Percentiles rank a stretch among this genome's conserved stretches.
phyloP scores from a whole-genome alignment of 352 stramenopile species.

The Blastocystis sp. region DNA sequence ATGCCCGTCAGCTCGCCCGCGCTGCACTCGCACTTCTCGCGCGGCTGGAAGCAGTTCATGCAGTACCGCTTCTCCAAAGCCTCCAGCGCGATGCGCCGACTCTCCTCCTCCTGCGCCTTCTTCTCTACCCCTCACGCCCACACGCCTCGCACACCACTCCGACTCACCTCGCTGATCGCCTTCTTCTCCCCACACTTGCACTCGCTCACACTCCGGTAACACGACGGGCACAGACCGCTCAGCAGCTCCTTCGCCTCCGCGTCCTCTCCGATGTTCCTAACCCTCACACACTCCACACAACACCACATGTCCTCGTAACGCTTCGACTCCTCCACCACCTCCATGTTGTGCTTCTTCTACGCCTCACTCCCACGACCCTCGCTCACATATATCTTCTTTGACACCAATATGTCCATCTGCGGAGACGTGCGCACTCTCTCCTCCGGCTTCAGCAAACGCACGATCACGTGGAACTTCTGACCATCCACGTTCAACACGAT shows the following conservation, averaged over 20 bases:
- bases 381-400: constrained; percentile 18
- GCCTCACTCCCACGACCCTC: not conserved
- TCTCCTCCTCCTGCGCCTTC: constrained; percentile 2
- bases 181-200: not conserved
- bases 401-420: not conserved
- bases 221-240: not conserved
- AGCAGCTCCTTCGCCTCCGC: not conserved
- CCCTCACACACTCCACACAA: not conserved
- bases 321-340: constrained; percentile 18
- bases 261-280: not conserved
- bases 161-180: not conserved
- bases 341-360: not conserved
- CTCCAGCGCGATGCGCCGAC: not conserved
- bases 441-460: not conserved
- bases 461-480: constrained; percentile 13
- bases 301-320: not conserved
- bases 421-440: not conserved
- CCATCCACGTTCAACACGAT: constrained; percentile 19
- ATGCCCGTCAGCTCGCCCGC: not conserved
- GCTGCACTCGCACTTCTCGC: not conserved
- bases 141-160: not conserved
- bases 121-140: not conserved
- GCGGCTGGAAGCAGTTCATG: constrained; percentile 38
- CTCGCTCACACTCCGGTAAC: not conserved
- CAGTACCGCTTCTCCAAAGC: not conserved